Evolutionary conservation across 2,329 filamentous ascomycete species (phyloP), one percentile per base, ranked within the genome.

Genomic region (Hypoxylon sp.): DNA sequence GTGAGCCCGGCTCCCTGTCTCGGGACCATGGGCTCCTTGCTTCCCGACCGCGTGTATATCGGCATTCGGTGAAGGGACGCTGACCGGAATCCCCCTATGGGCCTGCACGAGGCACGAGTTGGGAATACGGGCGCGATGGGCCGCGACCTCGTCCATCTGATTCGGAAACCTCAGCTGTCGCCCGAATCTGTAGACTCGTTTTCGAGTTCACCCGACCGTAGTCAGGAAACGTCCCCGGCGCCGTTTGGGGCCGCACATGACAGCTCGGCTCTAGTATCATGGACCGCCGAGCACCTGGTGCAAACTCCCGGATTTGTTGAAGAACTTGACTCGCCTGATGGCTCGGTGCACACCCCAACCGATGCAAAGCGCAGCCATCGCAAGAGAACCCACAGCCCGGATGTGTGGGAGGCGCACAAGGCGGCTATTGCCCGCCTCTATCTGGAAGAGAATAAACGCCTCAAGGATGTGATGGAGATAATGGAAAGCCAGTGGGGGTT

Each of bases 381-480:
- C 41, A 70, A 68, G 56, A 67, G 67, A 57, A 59, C 67, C 15
- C 72, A 71, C 51, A 68, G 64, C 49, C 65, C 70, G 8, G 69
- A 72, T 46, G 62, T 64, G 20, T 71, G 69, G 69, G 69, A 71
- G 46, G 48, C 59, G 39, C 66, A 69, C 28, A 74, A 73, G 55
- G 59, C 56, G n/a, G 71, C 72, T 26, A 74, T 74, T 26, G 61
- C 58, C 15, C 69, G 68, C 26, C 68, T 74, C 13, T 74, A 74
- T 47, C 52, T 74, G 11, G 67, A 72, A 4, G 73, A 74, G 64
- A 72, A 73, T 50, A 67, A 69, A 59, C 71, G 71, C 6, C 65
- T 74, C 10, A 72, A 73, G 67, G 69, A 73, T 62, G 72, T 74
- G 24, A 74, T 74, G 70, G 64, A 67, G 22, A 70, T 73, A 19